A percentile compares a stretch with the other conserved stretches of the same genome.
Conservation (phyloP, 1,284 basidiomycete genomes). For the Trametes pubescens region DNA sequence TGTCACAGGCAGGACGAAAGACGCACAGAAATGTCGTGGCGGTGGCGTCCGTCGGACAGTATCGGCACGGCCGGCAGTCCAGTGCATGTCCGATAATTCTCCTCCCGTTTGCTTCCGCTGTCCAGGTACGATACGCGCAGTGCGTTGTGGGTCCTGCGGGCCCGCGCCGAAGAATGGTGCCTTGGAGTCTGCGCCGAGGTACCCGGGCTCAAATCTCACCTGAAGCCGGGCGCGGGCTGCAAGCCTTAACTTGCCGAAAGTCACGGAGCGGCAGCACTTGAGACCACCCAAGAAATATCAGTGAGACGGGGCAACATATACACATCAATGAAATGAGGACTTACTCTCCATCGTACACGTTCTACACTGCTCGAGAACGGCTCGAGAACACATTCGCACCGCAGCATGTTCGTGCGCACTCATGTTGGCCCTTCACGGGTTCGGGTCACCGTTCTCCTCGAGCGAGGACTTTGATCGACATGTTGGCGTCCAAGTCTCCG, state of each 20-base stretch:
- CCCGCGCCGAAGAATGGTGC: background rate
- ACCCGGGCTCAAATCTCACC: background rate
- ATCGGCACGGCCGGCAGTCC: background rate
- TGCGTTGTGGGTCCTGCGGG: background rate
- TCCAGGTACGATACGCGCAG: background rate
- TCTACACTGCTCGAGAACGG: background rate
- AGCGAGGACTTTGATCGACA: no score
- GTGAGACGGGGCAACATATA: background rate
- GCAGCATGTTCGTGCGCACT: no score
- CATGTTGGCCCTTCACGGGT: no score
- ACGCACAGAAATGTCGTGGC: background rate
- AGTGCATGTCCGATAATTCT: background rate
- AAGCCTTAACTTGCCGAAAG: background rate
- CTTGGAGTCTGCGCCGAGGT: background rate
- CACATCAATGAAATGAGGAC: background rate
- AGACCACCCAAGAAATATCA: background rate
- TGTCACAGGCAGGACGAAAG: background rate
- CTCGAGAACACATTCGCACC: no score
- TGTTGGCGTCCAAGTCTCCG: no score
- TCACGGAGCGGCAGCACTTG: background rate
- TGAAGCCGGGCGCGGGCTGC: background rate
- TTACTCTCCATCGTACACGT: background rate
- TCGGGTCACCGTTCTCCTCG: no score
- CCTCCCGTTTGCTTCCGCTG: conserved; percentile 11
- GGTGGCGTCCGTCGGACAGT: background rate